Evolutionary conservation across 2,329 filamentous ascomycete genomes (phyloP).

Genomic region (Microdochium paspali): DNA sequence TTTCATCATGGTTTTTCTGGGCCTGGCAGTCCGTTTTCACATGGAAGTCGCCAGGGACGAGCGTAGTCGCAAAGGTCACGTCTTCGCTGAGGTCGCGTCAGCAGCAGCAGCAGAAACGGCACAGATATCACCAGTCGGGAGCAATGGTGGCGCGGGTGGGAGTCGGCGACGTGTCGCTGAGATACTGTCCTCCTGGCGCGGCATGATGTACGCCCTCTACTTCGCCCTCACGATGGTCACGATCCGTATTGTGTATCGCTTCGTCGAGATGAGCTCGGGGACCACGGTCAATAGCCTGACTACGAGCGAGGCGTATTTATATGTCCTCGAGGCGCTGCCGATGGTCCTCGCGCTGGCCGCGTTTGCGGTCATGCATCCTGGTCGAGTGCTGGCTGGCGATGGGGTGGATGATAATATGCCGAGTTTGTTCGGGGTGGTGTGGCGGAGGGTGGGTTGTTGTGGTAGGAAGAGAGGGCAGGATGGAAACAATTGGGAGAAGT

Average conservation of each 20-base stretch:
- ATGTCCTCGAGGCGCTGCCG: conserved; percentile 24
- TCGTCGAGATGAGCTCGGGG: conserved; percentile 39
- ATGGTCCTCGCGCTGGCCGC: conserved; percentile 25
- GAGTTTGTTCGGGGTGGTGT: conserved; percentile 1
- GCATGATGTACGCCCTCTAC: conserved; percentile 21
- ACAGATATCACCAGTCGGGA: neutral
- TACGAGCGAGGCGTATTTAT: conserved; percentile 18
- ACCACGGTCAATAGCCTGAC: conserved; percentile 17
- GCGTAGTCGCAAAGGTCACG: neutral
- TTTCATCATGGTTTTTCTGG: conserved; percentile 37
- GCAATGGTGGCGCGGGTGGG: too few relatives aligned
- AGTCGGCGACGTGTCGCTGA: too few relatives aligned
- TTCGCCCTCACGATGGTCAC: conserved; percentile 24
- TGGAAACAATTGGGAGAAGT: neutral
- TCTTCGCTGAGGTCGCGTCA: neutral
- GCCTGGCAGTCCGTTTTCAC: conserved; percentile 27
- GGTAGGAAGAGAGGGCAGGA: neutral
- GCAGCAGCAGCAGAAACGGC: neutral
- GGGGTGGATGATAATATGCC: conserved; percentile 21
- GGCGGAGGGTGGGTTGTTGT: neutral
- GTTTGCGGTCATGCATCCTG: conserved; percentile 26
- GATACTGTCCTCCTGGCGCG: conserved; percentile 10
- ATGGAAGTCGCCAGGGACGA: conserved; percentile 14
- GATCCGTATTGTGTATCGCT: conserved; percentile 42
- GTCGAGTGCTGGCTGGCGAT: conserved; percentile 5